Evolutionary conservation across 2,329 filamentous ascomycete genomes (phyloP).

Genomic region (Hymenoscyphus albidus): DNA sequence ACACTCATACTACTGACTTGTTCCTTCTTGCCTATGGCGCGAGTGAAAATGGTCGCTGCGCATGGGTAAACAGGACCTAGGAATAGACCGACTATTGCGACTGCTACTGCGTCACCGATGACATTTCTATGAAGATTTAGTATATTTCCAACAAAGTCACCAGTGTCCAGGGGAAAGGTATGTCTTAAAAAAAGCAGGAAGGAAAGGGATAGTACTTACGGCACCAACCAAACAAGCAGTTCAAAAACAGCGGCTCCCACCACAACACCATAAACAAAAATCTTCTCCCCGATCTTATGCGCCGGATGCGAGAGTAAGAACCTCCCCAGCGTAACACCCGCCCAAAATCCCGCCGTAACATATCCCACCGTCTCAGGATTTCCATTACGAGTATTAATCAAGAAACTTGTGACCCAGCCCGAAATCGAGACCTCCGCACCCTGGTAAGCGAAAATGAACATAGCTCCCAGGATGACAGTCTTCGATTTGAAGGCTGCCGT

Average conservation of each 20-base stretch:
- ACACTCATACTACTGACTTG: conserved; percentile 62
- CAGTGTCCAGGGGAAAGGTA: neutral
- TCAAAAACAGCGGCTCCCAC: conserved; percentile 63
- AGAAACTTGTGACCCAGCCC: conserved; percentile 82
- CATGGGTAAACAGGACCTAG: conserved; percentile 79
- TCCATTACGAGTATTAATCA: conserved; percentile 69
- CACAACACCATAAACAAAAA: conserved; percentile 61
- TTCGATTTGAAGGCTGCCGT: conserved; percentile 47
- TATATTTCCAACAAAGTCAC: neutral
- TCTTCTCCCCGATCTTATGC: conserved; percentile 65
- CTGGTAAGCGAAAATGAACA: conserved; percentile 85
- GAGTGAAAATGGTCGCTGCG: conserved; percentile 59
- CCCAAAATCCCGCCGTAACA: conserved; percentile 70
- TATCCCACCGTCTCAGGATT: conserved; percentile 71
- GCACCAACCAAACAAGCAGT: conserved; percentile 73
- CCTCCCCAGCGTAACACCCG: conserved; percentile 71
- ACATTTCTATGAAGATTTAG: conserved; percentile 45
- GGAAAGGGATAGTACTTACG: conserved; percentile 31
- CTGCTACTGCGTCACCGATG: conserved; percentile 63
- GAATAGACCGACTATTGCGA: conserved; percentile 68
- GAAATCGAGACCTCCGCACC: conserved; percentile 80
- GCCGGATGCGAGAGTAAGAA: conserved; percentile 67
- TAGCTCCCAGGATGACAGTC: conserved; percentile 64
- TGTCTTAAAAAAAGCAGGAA: neutral
- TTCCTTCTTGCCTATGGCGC: conserved; percentile 54